phyloP scores from a whole-genome alignment of 176 grass and related monocot genomes.

The Musa troglodytarum region DNA sequence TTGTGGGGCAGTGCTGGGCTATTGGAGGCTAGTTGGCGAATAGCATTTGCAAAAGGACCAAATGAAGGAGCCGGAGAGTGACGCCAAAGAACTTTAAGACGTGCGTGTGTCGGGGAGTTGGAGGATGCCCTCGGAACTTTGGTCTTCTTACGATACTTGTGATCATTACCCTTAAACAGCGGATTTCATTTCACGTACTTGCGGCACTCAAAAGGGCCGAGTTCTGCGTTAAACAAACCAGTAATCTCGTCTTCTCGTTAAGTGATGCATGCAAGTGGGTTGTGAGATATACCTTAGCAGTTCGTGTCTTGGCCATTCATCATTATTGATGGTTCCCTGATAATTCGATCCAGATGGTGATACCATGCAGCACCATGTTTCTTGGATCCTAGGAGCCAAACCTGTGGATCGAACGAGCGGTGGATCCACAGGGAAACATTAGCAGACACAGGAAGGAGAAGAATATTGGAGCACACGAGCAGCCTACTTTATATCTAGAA shows the following conservation, averaged over 20 bases:
- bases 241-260: too few relatives aligned
- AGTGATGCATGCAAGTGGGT: too few relatives aligned
- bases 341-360: background rate
- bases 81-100: background rate
- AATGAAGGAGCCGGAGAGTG: background rate
- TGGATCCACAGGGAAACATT: background rate
- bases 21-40: background rate
- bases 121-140: background rate
- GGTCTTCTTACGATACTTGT: too few relatives aligned
- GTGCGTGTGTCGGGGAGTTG: background rate
- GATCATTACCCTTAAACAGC: too few relatives aligned
- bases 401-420: too few relatives aligned
- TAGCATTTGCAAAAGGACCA: slow-evolving; percentile 2
- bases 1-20: background rate
- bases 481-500: slow-evolving; percentile 1
- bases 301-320: too few relatives aligned
- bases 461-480: background rate
- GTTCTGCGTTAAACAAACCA: too few relatives aligned
- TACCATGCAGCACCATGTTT: background rate
- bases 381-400: background rate
- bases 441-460: background rate
- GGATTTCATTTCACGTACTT: too few relatives aligned
- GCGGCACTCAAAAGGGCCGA: too few relatives aligned
- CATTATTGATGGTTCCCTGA: too few relatives aligned
- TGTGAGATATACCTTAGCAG: too few relatives aligned